These are phyloP conservation scores for Hyaloscypha bicolor DNA, from an alignment of 495 filamentous ascomycete genomes.

Conservation along the genomic window DNA sequence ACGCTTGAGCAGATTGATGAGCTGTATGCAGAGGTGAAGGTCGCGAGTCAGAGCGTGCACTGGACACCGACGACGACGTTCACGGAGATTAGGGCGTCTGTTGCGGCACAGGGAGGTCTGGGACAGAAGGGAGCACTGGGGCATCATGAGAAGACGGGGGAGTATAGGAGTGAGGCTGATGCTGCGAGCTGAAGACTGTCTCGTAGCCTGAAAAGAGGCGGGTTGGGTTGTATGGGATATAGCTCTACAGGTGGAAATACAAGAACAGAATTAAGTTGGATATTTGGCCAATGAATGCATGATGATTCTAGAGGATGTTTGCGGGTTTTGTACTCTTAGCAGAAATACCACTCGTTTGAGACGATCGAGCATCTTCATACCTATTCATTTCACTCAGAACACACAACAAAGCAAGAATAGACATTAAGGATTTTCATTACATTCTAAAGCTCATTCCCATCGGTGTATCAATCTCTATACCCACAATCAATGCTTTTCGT, in stretches of 20 bases:
- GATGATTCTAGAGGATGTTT: not conserved
- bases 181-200: not conserved
- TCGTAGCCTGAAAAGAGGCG: not conserved
- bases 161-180: not conserved
- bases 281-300: no score
- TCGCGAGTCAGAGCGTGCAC: constrained; percentile 53
- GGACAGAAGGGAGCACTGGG: not conserved
- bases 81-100: constrained; percentile 26
- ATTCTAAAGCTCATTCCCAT: no score
- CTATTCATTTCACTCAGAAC: no score
- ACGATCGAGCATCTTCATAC: no score
- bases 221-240: not conserved
- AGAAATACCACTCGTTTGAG: not conserved
- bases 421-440: no score
- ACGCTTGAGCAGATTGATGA: constrained; percentile 84
- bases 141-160: constrained; percentile 6
- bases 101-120: constrained; percentile 19
- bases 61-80: constrained; percentile 48
- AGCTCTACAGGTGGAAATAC: not conserved
- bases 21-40: constrained; percentile 65
- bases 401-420: no score
- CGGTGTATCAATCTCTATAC: no score
- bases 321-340: not conserved
- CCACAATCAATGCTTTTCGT: no score
- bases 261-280: not conserved